phyloP scores from a whole-genome alignment of 2,329 filamentous ascomycete species.

The Ophiostoma perfectum region DNA sequence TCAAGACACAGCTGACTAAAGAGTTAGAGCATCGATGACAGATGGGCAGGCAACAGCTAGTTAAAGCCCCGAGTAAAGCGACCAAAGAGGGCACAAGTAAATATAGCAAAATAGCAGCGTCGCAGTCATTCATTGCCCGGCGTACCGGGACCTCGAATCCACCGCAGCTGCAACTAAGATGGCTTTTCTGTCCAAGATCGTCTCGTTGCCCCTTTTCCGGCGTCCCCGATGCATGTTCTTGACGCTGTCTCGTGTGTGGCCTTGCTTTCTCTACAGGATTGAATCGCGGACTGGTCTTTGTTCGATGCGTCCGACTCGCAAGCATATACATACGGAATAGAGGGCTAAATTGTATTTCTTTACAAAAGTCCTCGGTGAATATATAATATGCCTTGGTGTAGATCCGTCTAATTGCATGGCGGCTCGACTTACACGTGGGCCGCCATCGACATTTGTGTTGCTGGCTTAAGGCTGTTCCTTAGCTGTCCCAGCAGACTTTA shows the following conservation, averaged over 20 bases:
- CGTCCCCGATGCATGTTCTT: background rate
- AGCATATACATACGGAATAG: background rate
- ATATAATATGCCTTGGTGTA: background rate
- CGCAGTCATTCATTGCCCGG: background rate
- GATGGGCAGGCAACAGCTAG: background rate
- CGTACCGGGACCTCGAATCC: background rate
- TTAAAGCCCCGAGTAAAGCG: background rate
- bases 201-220: background rate
- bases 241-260: background rate
- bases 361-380: background rate
- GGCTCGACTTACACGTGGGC: conserved; percentile 8
- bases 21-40: background rate
- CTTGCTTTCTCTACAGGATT: background rate
- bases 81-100: background rate
- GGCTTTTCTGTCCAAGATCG: background rate
- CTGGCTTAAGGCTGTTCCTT: background rate
- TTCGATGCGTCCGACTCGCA: background rate
- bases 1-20: background rate
- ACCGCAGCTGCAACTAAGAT: background rate
- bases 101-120: background rate
- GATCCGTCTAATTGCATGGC: background rate
- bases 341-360: background rate
- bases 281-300: too few relatives aligned
- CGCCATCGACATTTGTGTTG: background rate
- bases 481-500: too few relatives aligned